Evolutionary conservation across 495 filamentous ascomycete species (phyloP).

Genomic region (Neurospora sp.): DNA sequence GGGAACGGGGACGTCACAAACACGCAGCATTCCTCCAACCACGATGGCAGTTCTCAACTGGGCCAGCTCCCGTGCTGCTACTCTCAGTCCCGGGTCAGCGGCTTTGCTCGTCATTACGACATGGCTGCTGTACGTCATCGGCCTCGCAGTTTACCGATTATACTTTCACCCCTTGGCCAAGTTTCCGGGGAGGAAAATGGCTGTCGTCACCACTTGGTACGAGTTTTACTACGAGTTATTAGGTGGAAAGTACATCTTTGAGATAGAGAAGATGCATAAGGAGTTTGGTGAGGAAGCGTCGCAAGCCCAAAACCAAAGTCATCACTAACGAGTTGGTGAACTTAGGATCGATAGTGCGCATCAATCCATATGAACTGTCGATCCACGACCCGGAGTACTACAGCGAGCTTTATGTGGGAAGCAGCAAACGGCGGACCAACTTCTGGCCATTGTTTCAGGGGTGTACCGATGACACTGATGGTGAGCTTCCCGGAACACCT

Average conservation of each 20-base stretch:
- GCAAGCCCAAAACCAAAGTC: no score
- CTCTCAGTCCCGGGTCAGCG: neutral
- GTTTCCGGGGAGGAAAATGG: constrained; percentile 37
- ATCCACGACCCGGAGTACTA: constrained; percentile 33
- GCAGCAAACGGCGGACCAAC: constrained; percentile 5
- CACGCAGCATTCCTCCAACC: neutral
- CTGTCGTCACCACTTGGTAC: constrained; percentile 32
- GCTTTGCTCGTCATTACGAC: neutral
- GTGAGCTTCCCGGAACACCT: neutral
- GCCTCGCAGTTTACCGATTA: constrained; percentile 13
- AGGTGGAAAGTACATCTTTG: constrained; percentile 24
- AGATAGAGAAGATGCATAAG: constrained; percentile 32
- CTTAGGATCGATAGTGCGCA: constrained; percentile 40
- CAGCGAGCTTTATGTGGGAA: constrained; percentile 24
- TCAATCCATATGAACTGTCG: constrained; percentile 42
- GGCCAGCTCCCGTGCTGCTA: neutral
- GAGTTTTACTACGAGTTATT: constrained; percentile 36
- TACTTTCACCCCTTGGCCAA: constrained; percentile 25
- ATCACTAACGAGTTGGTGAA: neutral
- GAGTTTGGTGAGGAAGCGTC: constrained; percentile 22
- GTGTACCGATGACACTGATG: constrained; percentile 1
- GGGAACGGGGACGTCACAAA: neutral
- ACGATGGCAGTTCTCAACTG: neutral
- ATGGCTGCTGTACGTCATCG: neutral
- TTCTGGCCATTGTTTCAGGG: neutral